These are phyloP conservation scores for Suillus clintonianus DNA, from an alignment of 768 basidiomycete species.

Conservation along the genomic window DNA sequence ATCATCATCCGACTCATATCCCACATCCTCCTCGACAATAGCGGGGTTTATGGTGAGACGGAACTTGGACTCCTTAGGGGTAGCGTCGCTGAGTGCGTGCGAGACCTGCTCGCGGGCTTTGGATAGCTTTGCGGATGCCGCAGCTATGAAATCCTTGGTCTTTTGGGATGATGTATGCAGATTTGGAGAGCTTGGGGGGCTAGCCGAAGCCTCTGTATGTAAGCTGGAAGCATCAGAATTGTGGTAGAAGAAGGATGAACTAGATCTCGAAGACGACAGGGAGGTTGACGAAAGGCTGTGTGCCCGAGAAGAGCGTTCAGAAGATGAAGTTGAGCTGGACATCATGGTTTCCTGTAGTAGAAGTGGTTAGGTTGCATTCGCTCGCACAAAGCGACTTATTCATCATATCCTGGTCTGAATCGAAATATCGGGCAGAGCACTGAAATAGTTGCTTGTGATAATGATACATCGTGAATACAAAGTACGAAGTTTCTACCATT, in stretches of 20 bases:
- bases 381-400: neutral
- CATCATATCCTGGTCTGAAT: conserved; percentile 11
- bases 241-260: conserved; percentile 12
- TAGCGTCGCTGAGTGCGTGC: neutral
- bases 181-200: conserved; percentile 21
- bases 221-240: conserved; percentile 16
- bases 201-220: conserved; percentile 15
- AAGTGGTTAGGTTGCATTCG: neutral
- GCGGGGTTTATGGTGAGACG: neutral
- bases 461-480: conserved; percentile 2
- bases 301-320: neutral
- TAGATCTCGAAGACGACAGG: conserved; percentile 1
- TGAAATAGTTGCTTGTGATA: conserved; percentile 6
- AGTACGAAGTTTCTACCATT: conserved; percentile 48
- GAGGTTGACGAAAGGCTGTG: neutral
- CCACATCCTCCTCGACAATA: conserved; percentile 17
- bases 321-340: neutral
- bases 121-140: conserved; percentile 14
- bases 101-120: conserved; percentile 1
- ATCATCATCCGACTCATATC: conserved; percentile 27
- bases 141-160: conserved; percentile 12
- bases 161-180: conserved; percentile 1
- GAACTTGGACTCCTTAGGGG: conserved; percentile 6
- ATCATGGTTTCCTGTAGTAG: neutral
- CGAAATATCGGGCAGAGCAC: conserved; percentile 12